Conservation (phyloP, 2,329 filamentous ascomycete species). For the Xylogone sp. region DNA sequence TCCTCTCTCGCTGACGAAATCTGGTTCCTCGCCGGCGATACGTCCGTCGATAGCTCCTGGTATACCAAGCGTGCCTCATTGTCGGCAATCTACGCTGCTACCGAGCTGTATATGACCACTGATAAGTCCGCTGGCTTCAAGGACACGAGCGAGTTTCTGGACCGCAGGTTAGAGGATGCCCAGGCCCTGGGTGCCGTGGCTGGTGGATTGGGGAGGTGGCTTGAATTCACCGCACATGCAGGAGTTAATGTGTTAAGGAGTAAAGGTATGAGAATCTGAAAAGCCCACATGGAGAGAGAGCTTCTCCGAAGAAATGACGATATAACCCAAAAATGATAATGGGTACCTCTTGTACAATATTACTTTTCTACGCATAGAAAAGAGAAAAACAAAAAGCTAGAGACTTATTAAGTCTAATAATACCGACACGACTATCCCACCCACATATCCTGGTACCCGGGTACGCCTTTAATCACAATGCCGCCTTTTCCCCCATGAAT, state of each 20-base stretch:
- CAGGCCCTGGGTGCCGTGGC: constrained; percentile 58
- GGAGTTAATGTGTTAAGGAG: constrained; percentile 80
- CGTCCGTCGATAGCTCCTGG: constrained; percentile 80
- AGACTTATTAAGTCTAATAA: too few relatives aligned
- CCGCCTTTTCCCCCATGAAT: too few relatives aligned
- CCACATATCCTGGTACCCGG: too few relatives aligned
- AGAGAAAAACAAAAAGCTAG: too few relatives aligned
- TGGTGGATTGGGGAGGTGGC: constrained; percentile 67
- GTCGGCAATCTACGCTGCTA: constrained; percentile 66
- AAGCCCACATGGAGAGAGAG: not conserved
- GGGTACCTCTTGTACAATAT: too few relatives aligned
- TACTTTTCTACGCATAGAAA: too few relatives aligned
- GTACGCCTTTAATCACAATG: too few relatives aligned
- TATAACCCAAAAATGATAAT: too few relatives aligned
- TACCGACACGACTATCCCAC: too few relatives aligned
- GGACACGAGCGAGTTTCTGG: constrained; percentile 78
- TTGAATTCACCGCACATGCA: constrained; percentile 75
- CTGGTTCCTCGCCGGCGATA: constrained; percentile 80
- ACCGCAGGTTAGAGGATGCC: constrained; percentile 64
- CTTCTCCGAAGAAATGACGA: too few relatives aligned
- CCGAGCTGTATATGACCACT: constrained; percentile 92
- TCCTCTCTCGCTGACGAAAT: constrained; percentile 87
- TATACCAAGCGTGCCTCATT: constrained; percentile 69
- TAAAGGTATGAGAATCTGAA: constrained; percentile 71
- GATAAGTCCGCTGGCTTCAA: constrained; percentile 69